Evolutionary conservation across 352 stramenopile genomes (phyloP), one percentile per base, ranked within the genome.

Genomic region (Sclerospora graminicola): DNA sequence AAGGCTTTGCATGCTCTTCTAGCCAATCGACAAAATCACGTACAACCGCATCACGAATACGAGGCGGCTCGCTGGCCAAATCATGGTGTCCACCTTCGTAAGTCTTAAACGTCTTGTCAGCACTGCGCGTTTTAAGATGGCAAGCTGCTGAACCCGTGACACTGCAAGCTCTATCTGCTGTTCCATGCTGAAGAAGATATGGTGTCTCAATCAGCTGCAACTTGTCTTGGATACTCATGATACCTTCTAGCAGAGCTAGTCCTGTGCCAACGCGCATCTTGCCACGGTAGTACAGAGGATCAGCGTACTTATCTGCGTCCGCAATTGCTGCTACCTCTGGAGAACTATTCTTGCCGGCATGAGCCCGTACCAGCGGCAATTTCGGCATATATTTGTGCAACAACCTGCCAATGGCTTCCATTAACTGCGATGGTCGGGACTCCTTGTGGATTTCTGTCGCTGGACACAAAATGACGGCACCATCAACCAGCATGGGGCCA

Each of bases 141-240:
- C 86, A 67, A 8, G 54, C 63, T 10, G 78, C 62, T 2, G 78
- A 88, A 18, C 78, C 78, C 2, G 60, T 80, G 41, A 87, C 66
- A 36, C 72, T 72, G 50, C 78, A 90, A 14, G 78, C 73, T 34
- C 58, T 63, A 57, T 90, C 78, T n/a, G 48, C 63, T 14, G 58
- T 66, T 18, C 78, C 78, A 34, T 90, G 78, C 41, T 88, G 72
- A 24, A 90, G 72, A 47, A 86, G 46, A 47, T 86, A 88, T n/a
- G 78, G 70, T 46, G 63, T 71, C 36, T 82, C 69, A 34, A 88
- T 83, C 15, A 61, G 43, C 16, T 77, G 54, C 18, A 79, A 46
- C 46, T 82, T 69, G 49, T 69, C 58, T 15, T 80, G 70, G 21
- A 90, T 62, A 32, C 42, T 60, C 32, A 52, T 48, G 35, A 86